Evolutionary conservation across 352 stramenopile genomes (phyloP).

Genomic region (Blastocystis sp.): DNA sequence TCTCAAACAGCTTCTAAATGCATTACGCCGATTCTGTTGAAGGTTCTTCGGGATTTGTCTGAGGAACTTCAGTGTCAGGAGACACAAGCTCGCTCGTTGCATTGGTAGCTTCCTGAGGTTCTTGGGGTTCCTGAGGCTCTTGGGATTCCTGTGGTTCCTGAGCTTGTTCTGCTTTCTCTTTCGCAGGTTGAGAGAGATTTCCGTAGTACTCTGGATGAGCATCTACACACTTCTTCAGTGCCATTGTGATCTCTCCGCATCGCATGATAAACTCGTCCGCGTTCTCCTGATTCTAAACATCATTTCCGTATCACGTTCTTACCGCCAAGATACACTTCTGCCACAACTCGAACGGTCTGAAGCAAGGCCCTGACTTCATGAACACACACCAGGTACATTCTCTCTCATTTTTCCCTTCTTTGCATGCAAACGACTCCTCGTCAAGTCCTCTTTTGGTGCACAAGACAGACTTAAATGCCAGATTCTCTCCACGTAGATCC

Average conservation of each 20-base stretch:
- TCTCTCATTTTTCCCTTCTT: conserved; percentile 68
- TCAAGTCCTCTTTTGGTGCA: conserved; percentile 19
- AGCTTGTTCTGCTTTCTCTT: background rate
- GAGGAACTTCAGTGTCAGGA: conserved; percentile 8
- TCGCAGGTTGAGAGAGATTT: conserved; percentile 71
- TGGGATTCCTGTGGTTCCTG: too few relatives aligned
- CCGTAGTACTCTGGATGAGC: conserved; percentile 80
- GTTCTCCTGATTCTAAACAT: conserved; percentile 21
- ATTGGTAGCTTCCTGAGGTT: too few relatives aligned
- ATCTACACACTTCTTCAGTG: conserved; percentile 76
- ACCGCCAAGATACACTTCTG: conserved; percentile 74
- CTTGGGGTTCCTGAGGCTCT: too few relatives aligned
- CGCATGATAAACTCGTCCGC: conserved; percentile 74
- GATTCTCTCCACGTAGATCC: background rate
- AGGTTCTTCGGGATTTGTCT: background rate
- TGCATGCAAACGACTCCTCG: background rate
- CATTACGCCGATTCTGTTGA: too few relatives aligned
- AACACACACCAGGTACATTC: conserved; percentile 82
- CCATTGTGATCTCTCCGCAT: conserved; percentile 74
- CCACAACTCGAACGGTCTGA: conserved; percentile 74
- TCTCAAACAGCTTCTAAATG: too few relatives aligned
- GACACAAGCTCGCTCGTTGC: background rate
- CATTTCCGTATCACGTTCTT: background rate
- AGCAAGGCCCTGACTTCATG: conserved; percentile 79
- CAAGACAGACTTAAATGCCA: conserved; percentile 26